phyloP scores from a whole-genome alignment of 192 early-diverging fungal genomes.

The Coemansia sp. region DNA sequence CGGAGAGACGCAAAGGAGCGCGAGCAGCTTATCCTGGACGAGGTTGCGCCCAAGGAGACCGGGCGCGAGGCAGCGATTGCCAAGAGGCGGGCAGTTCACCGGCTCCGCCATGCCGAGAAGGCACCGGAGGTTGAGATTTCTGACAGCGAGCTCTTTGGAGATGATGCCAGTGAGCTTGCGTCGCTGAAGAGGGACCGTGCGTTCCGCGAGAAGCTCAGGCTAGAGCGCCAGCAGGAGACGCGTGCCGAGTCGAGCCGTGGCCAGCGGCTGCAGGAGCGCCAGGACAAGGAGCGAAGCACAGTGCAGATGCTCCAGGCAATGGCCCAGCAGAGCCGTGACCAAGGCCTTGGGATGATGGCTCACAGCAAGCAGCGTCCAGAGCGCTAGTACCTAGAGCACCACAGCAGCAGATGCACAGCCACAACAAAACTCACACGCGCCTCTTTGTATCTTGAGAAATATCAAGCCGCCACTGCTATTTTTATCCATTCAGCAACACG shows the following conservation, averaged over 20 bases:
- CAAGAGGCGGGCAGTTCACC: constrained; percentile 34
- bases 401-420: too few species aligned
- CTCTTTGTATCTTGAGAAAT: neutral
- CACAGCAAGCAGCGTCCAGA: neutral
- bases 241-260: neutral
- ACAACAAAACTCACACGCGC: too few species aligned
- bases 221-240: constrained; percentile 15
- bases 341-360: constrained; percentile 36
- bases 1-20: constrained; percentile 29
- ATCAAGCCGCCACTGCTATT: neutral
- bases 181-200: constrained; percentile 35
- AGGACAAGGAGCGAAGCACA: constrained; percentile 71
- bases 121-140: constrained; percentile 29
- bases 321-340: constrained; percentile 59
- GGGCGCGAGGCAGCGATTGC: constrained; percentile 43
- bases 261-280: constrained; percentile 45
- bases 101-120: constrained; percentile 24
- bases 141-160: constrained; percentile 42
- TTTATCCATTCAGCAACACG: too few species aligned
- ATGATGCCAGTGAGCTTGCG: constrained; percentile 50
- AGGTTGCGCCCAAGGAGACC: constrained; percentile 52
- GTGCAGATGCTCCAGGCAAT: constrained; percentile 69
- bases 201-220: constrained; percentile 12
- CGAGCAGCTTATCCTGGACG: constrained; percentile 45
- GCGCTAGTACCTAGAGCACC: too few species aligned